Evolutionary conservation across 257 asterid genomes (phyloP).

Genomic region (Solanum pimpinellifolium): DNA sequence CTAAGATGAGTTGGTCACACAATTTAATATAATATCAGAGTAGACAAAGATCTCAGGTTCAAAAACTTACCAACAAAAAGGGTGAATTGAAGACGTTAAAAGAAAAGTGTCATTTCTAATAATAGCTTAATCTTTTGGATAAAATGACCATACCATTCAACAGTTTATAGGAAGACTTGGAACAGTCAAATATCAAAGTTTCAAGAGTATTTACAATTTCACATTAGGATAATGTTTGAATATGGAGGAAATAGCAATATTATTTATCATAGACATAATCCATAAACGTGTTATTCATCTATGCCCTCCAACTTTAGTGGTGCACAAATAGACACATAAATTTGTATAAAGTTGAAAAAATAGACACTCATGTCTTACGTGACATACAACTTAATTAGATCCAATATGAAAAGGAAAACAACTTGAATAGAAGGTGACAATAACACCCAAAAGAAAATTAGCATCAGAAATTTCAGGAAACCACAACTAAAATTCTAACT

Average conservation of each 20-base stretch:
- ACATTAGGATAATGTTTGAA: neutral
- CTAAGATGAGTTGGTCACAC: neutral
- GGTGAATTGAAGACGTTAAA: too few relatives aligned
- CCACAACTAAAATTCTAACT: neutral
- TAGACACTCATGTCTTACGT: fast-evolving
- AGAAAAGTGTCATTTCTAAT: too few relatives aligned
- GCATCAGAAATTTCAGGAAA: neutral
- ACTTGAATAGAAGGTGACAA: neutral
- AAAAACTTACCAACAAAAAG: neutral
- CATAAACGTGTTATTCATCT: neutral
- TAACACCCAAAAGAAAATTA: neutral
- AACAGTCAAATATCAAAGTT: neutral
- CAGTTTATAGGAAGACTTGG: neutral
- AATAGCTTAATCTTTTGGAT: neutral
- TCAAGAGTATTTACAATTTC: neutral
- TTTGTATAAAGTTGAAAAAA: too few relatives aligned
- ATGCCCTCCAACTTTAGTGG: neutral
- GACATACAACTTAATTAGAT: neutral
- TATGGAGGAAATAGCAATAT: neutral
- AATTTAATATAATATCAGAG: neutral
- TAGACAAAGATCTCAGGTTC: neutral
- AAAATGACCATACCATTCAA: neutral
- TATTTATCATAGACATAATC: too few relatives aligned
- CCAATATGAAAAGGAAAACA: neutral
- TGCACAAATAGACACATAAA: too few relatives aligned